These are phyloP conservation scores for Smallanthus sonchifolius DNA, from an alignment of 129 eudicot genomes.

Conservation along the genomic window DNA sequence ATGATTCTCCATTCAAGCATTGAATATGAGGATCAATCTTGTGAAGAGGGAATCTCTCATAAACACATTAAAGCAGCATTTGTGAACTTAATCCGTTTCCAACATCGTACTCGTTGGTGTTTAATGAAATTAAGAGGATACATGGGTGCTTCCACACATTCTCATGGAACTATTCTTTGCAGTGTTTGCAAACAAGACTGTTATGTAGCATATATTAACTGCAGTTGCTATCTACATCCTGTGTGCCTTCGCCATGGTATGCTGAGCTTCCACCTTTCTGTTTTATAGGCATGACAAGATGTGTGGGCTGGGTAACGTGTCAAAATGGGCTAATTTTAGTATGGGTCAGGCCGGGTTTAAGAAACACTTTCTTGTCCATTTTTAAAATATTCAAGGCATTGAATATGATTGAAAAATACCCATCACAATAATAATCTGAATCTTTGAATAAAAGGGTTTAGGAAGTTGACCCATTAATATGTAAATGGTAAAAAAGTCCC, in stretches of 20 bases:
- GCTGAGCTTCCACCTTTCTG: slow-evolving; percentile 8
- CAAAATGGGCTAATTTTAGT: not conserved
- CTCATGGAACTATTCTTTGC: slow-evolving; percentile 89
- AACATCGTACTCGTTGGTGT: slow-evolving; percentile 89
- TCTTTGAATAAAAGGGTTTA: not conserved
- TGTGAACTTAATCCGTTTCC: slow-evolving; percentile 67
- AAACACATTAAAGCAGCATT: slow-evolving; percentile 60
- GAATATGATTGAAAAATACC: not conserved
- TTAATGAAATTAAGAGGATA: slow-evolving; percentile 44
- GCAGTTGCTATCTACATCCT: slow-evolving; percentile 73
- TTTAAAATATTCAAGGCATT: not conserved
- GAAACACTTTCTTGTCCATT: not conserved
- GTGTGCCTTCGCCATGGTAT: slow-evolving; percentile 97
- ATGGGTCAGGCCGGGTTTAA: not conserved
- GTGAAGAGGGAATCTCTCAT: slow-evolving; percentile 44
- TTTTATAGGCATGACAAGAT: not conserved
- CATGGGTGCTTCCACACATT: slow-evolving; percentile 45
- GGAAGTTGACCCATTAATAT: not conserved
- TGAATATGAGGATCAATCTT: slow-evolving; percentile 45
- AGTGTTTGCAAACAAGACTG: slow-evolving; percentile 92
- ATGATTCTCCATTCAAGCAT: slow-evolving; percentile 49
- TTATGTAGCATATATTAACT: slow-evolving; percentile 71
- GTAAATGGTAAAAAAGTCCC: not conserved
- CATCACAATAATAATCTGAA: not conserved
- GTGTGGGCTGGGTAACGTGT: not conserved